A percentile compares a stretch with the other conserved stretches of the same genome.
Evolutionary conservation across 208 protist genomes (phyloP).

Genomic region (Trypanosoma boissoni): DNA sequence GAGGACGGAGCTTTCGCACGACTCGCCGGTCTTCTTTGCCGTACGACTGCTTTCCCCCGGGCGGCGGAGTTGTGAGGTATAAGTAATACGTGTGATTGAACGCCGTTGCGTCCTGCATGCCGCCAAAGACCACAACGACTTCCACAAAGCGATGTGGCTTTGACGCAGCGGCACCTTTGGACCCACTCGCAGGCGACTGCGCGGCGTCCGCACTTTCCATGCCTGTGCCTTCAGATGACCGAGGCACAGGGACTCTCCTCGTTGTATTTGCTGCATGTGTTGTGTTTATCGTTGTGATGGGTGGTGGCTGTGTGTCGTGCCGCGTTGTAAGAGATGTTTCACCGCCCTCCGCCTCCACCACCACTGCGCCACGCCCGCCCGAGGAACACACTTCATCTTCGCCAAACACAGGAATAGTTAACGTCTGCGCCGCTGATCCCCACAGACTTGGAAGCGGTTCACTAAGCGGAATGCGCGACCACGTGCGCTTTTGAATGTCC

Average conservation of each 20-base stretch:
- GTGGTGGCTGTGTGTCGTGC: too few relatives aligned
- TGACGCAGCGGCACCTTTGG: neutral
- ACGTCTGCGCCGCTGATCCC: constrained; percentile 44
- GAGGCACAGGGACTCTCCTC: neutral
- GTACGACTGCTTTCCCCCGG: neutral
- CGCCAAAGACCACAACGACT: constrained; percentile 71
- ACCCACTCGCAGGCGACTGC: too few relatives aligned
- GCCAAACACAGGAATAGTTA: constrained; percentile 27
- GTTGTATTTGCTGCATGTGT: too few relatives aligned
- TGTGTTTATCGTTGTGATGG: too few relatives aligned
- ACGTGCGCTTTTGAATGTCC: constrained; percentile 32
- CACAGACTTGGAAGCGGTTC: constrained; percentile 28
- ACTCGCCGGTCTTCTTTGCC: constrained; percentile 8
- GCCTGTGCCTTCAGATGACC: neutral
- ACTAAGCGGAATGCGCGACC: constrained; percentile 29
- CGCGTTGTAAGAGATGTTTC: too few relatives aligned
- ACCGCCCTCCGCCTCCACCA: neutral
- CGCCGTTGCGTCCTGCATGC: constrained; percentile 34
- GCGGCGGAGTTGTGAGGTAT: constrained; percentile 30
- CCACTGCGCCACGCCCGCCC: neutral
- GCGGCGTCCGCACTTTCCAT: neutral
- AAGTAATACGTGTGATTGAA: constrained; percentile 41
- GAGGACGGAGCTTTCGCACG: constrained; percentile 4
- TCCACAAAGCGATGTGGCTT: constrained; percentile 28
- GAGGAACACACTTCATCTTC: neutral